Percentiles rank a stretch among this genome's conserved stretches.
phyloP scores from a whole-genome alignment of 345 rosid genomes.

The Theobroma cacao region DNA sequence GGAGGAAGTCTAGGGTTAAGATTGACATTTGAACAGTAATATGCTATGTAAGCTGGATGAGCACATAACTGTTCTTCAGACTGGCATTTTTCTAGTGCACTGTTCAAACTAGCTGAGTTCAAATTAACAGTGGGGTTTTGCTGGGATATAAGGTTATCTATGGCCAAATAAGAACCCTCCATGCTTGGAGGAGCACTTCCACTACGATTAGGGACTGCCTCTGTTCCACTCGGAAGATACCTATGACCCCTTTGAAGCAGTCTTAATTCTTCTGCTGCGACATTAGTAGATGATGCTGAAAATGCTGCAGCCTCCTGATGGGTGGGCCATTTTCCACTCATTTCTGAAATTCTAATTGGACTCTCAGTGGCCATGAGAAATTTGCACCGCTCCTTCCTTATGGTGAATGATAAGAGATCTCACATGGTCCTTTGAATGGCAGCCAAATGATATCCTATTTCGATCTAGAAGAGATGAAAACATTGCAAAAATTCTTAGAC shows the following conservation, averaged over 20 bases:
- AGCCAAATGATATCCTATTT: background rate
- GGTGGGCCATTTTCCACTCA: conserved; percentile 37
- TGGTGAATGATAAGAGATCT: conserved; percentile 2
- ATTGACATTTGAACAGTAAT: conserved; percentile 22
- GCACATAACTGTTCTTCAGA: conserved; percentile 27
- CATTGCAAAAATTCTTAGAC: background rate
- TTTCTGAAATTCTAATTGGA: conserved; percentile 42
- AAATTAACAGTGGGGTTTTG: conserved; percentile 20
- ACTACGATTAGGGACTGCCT: conserved; percentile 46
- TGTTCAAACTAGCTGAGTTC: conserved; percentile 22
- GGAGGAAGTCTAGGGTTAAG: conserved; percentile 41
- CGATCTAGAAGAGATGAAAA: background rate
- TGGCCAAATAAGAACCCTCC: conserved; percentile 56
- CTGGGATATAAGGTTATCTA: conserved; percentile 38
- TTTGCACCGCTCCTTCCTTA: conserved; percentile 1
- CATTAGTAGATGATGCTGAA: conserved; percentile 22
- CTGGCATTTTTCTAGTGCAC: conserved; percentile 9
- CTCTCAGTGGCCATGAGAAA: conserved; percentile 55
- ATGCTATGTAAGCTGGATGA: conserved; percentile 28
- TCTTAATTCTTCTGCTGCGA: conserved; percentile 30
- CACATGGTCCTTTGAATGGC: conserved; percentile 17
- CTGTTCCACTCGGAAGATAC: conserved; percentile 23
- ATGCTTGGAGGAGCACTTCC: conserved; percentile 68
- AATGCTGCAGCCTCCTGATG: conserved; percentile 25
- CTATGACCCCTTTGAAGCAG: conserved; percentile 18